Evolutionary conservation across 2,329 filamentous ascomycete genomes (phyloP).

Genomic region (Diaporthe caulivora): DNA sequence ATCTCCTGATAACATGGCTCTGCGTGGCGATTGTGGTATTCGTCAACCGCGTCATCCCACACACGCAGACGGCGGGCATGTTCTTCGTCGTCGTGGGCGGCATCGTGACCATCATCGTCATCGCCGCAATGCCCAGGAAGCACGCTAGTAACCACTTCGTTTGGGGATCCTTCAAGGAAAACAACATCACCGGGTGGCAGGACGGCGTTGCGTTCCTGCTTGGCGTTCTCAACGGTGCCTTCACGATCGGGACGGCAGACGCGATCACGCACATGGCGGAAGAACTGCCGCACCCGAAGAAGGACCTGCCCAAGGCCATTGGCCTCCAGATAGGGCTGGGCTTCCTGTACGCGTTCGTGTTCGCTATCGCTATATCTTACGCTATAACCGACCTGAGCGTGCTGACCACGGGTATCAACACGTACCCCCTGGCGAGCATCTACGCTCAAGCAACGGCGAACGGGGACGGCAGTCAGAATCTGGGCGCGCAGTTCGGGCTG

Average conservation of each 20-base stretch:
- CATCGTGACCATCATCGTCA: slow-evolving; percentile 65
- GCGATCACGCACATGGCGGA: slow-evolving; percentile 73
- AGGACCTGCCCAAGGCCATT: slow-evolving; percentile 64
- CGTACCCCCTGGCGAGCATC: slow-evolving; percentile 73
- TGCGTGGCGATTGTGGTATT: slow-evolving; percentile 66
- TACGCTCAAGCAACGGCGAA: slow-evolving; percentile 68
- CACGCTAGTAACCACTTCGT: slow-evolving; percentile 66
- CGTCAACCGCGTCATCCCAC: slow-evolving; percentile 67
- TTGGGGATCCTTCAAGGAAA: slow-evolving; percentile 62
- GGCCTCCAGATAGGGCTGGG: slow-evolving; percentile 61
- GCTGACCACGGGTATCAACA: slow-evolving; percentile 63
- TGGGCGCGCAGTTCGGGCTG: slow-evolving; percentile 68
- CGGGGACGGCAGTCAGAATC: slow-evolving; percentile 55
- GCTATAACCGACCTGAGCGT: slow-evolving; percentile 66
- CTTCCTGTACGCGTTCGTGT: slow-evolving; percentile 62
- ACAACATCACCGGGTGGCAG: slow-evolving; percentile 64
- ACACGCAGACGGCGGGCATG: slow-evolving; percentile 64
- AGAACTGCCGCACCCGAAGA: slow-evolving; percentile 63
- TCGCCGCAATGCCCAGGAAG: slow-evolving; percentile 62
- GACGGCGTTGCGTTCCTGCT: slow-evolving; percentile 74
- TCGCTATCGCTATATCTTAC: slow-evolving; percentile 65
- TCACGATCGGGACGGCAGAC: slow-evolving; percentile 75
- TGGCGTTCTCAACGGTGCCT: slow-evolving; percentile 76
- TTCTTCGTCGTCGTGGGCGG: slow-evolving; percentile 67
- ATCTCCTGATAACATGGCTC: slow-evolving; percentile 67